These are phyloP conservation scores for Jaltomata sinuosa DNA, from an alignment of 257 asterid genomes.

Conservation along the genomic window DNA sequence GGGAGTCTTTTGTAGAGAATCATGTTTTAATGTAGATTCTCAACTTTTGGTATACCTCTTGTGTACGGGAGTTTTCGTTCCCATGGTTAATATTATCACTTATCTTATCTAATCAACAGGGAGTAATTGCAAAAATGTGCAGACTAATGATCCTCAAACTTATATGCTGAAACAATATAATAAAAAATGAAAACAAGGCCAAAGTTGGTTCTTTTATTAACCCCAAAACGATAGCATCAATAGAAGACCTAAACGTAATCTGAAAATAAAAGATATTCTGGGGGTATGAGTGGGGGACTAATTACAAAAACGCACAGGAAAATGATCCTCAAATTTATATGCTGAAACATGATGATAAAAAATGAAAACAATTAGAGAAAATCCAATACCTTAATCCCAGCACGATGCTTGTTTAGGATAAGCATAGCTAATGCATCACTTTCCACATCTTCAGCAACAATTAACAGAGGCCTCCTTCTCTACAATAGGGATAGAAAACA, in stretches of 20 bases:
- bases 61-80: background rate
- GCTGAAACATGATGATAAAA: background rate
- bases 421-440: conserved; percentile 75
- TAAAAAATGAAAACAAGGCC: background rate
- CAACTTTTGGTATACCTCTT: background rate
- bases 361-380: background rate
- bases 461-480: conserved; percentile 62
- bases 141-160: background rate
- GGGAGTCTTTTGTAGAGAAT: background rate
- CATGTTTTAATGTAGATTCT: background rate
- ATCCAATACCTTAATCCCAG: conserved; percentile 57
- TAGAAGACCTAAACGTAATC: conserved; percentile 54
- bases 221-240: conserved; percentile 87
- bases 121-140: conserved; percentile 5
- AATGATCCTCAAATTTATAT: background rate
- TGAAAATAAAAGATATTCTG: background rate
- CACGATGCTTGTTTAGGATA: conserved; percentile 71
- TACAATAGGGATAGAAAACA: conserved; percentile 14
- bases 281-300: background rate
- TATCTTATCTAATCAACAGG: background rate
- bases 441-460: conserved; percentile 87
- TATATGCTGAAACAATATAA: background rate
- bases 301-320: background rate
- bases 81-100: background rate
- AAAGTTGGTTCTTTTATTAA: conserved; percentile 56